Conservation (phyloP, 169 alveolate genomes). For the Cryptosporidium tyzzeri region DNA sequence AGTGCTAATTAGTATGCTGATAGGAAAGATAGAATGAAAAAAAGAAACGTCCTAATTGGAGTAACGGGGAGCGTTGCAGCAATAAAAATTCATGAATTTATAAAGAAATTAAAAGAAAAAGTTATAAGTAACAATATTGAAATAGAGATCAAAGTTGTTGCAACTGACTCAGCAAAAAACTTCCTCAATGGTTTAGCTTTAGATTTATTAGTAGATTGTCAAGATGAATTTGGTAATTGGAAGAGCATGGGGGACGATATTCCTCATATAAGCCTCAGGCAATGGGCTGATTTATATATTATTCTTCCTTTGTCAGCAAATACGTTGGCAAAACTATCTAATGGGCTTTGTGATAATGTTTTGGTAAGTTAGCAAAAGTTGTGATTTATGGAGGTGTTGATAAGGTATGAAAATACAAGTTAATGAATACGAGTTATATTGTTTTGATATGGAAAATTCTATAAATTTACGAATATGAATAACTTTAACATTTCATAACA, state of each 20-base stretch:
- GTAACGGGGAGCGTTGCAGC: constrained; percentile 92
- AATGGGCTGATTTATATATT: constrained; percentile 90
- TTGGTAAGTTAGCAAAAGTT: constrained; percentile 80
- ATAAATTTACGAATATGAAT: no score
- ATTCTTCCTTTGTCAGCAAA: constrained; percentile 95
- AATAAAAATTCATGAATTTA: constrained; percentile 84
- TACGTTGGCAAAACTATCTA: constrained; percentile 91
- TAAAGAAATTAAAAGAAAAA: constrained; percentile 72
- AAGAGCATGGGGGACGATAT: constrained; percentile 82
- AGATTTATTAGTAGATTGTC: constrained; percentile 49
- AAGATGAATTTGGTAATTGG: constrained; percentile 87
- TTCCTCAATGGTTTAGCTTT: constrained; percentile 72
- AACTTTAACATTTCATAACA: neutral
- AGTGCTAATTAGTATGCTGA: neutral
- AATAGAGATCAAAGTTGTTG: constrained; percentile 80
- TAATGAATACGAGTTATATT: neutral
- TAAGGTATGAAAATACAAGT: neutral
- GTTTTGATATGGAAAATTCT: neutral
- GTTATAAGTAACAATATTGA: constrained; percentile 36
- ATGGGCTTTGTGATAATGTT: constrained; percentile 93
- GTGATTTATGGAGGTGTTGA: neutral
- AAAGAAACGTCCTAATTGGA: constrained; percentile 84
- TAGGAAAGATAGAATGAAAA: neutral
- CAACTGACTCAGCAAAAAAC: constrained; percentile 80
- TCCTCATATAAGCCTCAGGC: constrained; percentile 86